These are phyloP conservation scores for Leccinum variicolor DNA, from an alignment of 768 basidiomycete genomes.

Conservation along the genomic window DNA sequence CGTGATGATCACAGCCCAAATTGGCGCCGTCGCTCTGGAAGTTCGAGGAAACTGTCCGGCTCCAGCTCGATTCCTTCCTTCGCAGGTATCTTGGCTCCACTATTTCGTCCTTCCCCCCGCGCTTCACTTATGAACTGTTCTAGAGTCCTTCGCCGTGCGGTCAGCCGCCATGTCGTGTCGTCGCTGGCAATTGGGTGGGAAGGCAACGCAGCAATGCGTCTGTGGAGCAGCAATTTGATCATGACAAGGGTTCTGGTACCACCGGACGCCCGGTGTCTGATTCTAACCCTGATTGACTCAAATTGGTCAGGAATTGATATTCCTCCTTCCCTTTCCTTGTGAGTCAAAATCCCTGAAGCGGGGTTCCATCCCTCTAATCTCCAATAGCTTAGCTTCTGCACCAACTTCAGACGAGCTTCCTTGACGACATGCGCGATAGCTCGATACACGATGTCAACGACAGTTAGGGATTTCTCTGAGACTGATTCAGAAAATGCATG, in stretches of 20 bases:
- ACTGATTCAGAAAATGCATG: not conserved
- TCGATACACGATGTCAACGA: not conserved
- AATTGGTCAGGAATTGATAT: not conserved
- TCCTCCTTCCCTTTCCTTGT: not conserved
- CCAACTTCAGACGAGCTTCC: not conserved
- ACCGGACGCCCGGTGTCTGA: not conserved
- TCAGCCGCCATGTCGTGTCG: not conserved
- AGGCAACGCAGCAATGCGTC: not conserved
- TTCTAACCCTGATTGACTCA: slow-evolving; percentile 6
- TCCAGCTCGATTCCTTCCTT: not conserved
- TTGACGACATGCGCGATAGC: not conserved
- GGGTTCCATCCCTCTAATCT: not conserved
- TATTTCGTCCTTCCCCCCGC: not conserved
- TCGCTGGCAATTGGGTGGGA: not conserved
- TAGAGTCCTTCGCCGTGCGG: not conserved
- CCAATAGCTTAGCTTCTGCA: not conserved
- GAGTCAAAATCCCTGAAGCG: slow-evolving; percentile 1
- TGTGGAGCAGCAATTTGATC: slow-evolving; percentile 1
- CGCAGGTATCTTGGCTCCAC: not conserved
- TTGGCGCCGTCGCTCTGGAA: not conserved
- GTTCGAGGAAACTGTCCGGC: not conserved
- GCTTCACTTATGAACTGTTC: slow-evolving; percentile 4
- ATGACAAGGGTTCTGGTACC: not conserved
- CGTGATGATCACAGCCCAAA: slow-evolving; percentile 4
- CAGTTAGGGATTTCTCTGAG: not conserved